Evolutionary conservation across 768 basidiomycete species (phyloP), one percentile per base, ranked within the genome.

Genomic region (Suillus occidentalis): DNA sequence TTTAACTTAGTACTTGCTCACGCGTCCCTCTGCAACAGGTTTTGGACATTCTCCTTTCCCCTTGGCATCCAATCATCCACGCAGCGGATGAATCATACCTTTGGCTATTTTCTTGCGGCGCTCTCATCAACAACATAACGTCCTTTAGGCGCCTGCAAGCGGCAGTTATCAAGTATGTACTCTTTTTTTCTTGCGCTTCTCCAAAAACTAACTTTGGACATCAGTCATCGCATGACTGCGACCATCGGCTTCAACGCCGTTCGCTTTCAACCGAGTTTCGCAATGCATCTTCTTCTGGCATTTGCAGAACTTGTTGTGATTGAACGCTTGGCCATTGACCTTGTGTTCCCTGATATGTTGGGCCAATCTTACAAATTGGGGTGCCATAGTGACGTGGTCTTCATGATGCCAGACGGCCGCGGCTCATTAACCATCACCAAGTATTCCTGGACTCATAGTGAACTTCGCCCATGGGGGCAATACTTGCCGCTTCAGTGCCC

Each of bases 401-500:
- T n/a, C 22, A 14, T 60, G 25, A 28, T 18, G 25, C 58, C 43
- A 6, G 20, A 18, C 6, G 8, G 4, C 18, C 1, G 9, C 4
- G 20, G 20, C 2, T 39, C 16, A 3, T 20, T 60, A 2, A 3
- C 37, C 4, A n/a, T 60, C 6, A 40, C 10, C 39, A 42, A 42
- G 20, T 62, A n/a, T 13, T 9, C 37, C 36, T 63, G 62, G 62
- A 37, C 12, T 0, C 52, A 63, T 22, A 2, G 8, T 2, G 2
- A 40, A 14, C 13, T 28, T n/a, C n/a, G 42, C 20, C 63, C 63
- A 1, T 58, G 56, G 63, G 56, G 63, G 3, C 20, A 56, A 2
- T 36, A 42, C 28, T n/a, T 58, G 2, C 63, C 56, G 1, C 8
- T 63, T 1, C 63, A 63, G 16, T 63, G 63, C n/a, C 63, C 63